Conservation (phyloP, 805 yeast genomes). For the Tetrapisispora nanseiensis region DNA sequence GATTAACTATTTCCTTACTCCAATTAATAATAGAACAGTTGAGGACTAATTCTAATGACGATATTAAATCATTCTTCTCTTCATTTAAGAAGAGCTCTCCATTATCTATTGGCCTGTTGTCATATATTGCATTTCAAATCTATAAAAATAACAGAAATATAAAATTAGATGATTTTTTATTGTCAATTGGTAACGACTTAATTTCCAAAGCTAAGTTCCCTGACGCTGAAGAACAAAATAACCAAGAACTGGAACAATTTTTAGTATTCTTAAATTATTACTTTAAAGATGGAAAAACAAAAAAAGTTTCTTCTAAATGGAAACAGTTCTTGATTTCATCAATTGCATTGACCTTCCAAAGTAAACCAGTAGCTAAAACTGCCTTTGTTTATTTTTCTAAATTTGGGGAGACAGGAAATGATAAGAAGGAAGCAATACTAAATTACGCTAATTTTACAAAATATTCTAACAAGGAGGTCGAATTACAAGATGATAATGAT, state of each 20-base stretch:
- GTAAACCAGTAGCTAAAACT: slow-evolving; percentile 27
- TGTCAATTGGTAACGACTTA: slow-evolving; percentile 11
- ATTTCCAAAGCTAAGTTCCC: slow-evolving; percentile 34
- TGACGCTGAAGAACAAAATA: slow-evolving; percentile 31
- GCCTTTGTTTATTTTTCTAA: slow-evolving; percentile 29
- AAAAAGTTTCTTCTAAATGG: slow-evolving; percentile 14
- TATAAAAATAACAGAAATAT: slow-evolving; percentile 1
- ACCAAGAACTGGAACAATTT: slow-evolving; percentile 26
- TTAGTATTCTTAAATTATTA: slow-evolving; percentile 23
- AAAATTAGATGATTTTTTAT: slow-evolving; percentile 11
- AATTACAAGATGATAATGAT: slow-evolving; percentile 30
- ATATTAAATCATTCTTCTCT: background rate
- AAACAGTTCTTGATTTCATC: slow-evolving; percentile 25
- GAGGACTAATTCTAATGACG: slow-evolving; percentile 1
- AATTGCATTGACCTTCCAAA: slow-evolving; percentile 39
- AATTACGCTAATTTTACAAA: slow-evolving; percentile 34
- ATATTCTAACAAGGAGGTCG: slow-evolving; percentile 32
- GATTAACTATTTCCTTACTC: slow-evolving; percentile 18
- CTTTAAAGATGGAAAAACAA: slow-evolving; percentile 12
- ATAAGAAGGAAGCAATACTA: slow-evolving; percentile 21
- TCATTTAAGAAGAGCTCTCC: background rate
- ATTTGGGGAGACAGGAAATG: slow-evolving; percentile 6
- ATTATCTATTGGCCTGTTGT: background rate
- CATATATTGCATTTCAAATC: slow-evolving; percentile 1
- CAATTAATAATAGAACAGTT: slow-evolving; percentile 14